Base-by-base conservation (phyloP, 2,329 filamentous ascomycete genomes). In the Penicillium sp. region DNA sequence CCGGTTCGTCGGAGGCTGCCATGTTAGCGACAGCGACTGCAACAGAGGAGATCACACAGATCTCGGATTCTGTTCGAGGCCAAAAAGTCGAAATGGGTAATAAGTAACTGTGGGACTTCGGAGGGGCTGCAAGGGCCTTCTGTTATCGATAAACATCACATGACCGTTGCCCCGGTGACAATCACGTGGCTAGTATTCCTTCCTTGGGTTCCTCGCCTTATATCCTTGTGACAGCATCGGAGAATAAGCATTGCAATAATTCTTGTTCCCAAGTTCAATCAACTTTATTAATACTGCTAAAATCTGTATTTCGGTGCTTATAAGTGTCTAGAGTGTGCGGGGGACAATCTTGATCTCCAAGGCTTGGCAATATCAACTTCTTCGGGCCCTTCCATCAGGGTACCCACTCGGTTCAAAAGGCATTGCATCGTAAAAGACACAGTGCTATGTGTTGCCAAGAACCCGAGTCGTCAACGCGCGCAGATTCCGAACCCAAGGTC, bases 1-100 rank as follows among this genome's bases (percentile, higher is more conserved):
- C 74, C 46, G 76, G 67, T 59, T 79, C 76, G 38, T 75, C 70
- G 40, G 71, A 64, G 55, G 61, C 67, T 64, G 73, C 68, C 75
- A 77, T 53, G 39, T 56, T 53, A 49, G 47, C 27, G 10, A 49
- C 26, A 8, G 7, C 13, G 16, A 40, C 41, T 35, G 45, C 23
- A 44, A 42, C 23, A 51, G 43, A 26, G 38, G 43, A 47, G 43
- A 52, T 29, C 48, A 23, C 32, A 40, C 34, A 47, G 32, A 47
- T 39, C 49, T 11, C 49, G 14, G 11, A 34, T 40, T 32, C 19
- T 6, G 34, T 32, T 32, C 19, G 38, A 16, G 29, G 45, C 30
- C 36, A 27, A 38, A 44, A 35, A 26, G 35, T 47, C 38, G 16
- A 39, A 41, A 29, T 27, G 27, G 13, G 40, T 29, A 51, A 48